Evolutionary conservation across 331 rosid species (phyloP), one percentile per base, ranked within the genome.

Genomic region (Dryas integrifolia): DNA sequence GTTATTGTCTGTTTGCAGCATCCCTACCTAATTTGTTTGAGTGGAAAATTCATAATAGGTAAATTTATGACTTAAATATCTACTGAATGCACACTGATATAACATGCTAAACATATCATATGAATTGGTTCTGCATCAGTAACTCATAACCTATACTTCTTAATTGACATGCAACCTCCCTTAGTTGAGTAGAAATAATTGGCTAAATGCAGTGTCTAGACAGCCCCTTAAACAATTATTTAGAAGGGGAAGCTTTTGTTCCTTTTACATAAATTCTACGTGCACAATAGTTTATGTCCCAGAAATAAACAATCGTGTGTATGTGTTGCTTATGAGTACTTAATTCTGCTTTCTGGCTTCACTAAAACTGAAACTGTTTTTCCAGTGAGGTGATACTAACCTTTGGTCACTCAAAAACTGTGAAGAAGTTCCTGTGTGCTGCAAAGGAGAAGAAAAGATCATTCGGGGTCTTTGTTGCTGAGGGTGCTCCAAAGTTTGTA

Each of bases 401-500:
- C 4, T 59, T 72, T 6, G 76, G 76, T 6, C 55, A 60, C 7
- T 72, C 69, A 10, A 72, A 59, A 50, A 72, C 68, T 4, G 69
- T 59, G 49, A 46, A 46, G 68, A 60, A 72, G 13, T 72, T 72
- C 76, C 59, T 72, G 48, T 24, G 10, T 59, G 68, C 76, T 72
- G 67, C 58, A 14, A 72, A 47, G 55, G 70, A 65, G 58, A 72
- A 72, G 58, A 47, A 72, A 72, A 49, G 58, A 47, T 46, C 58
- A 5, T 72, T 72, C 49, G 47, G 38, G 3, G 68, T 59, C 48
- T 47, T 45, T 35, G 76, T 72, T 12, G 48, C 68, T 5, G 76
- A 72, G 58, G 76, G 68, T 24, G 76, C 76, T 72, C 76, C 76
- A 26, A 72, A 60, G 76, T 70, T 9, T 24, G 55, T 56, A 44